A percentile compares a stretch with the other conserved stretches of the same genome.
Conservation (phyloP, 257 asterid genomes). For the Gardenia jasminoides region DNA sequence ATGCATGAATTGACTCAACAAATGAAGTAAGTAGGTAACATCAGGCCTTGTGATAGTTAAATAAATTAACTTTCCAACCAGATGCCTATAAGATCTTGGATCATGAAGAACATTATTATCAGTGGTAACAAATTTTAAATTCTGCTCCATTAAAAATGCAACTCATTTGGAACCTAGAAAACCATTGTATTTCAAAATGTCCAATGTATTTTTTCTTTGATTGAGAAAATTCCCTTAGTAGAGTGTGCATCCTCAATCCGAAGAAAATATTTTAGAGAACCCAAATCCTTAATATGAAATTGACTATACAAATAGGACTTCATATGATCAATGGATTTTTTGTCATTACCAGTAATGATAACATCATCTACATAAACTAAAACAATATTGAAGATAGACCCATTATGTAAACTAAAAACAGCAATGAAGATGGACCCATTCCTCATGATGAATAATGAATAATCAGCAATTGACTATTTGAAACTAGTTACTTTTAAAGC, state of each 20-base stretch:
- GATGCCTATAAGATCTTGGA: background rate
- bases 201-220: too few species aligned
- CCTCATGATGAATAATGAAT: too few species aligned
- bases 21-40: background rate
- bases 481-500: too few species aligned
- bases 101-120: too few species aligned
- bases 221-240: too few species aligned
- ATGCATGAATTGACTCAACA: background rate
- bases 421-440: background rate
- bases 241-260: too few species aligned
- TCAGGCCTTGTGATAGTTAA: background rate
- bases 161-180: background rate
- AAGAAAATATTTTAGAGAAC: fast-evolving
- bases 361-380: background rate
- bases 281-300: too few species aligned
- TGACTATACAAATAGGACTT: too few species aligned
- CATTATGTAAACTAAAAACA: too few species aligned
- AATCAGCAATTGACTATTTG: too few species aligned
- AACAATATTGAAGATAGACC: background rate
- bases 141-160: background rate
- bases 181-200: background rate
- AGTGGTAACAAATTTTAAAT: too few species aligned
- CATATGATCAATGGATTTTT: too few species aligned
- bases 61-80: background rate
- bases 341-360: background rate